phyloP scores from a whole-genome alignment of 129 eudicot species.

The Chrysanthemum lavandulifolium region DNA sequence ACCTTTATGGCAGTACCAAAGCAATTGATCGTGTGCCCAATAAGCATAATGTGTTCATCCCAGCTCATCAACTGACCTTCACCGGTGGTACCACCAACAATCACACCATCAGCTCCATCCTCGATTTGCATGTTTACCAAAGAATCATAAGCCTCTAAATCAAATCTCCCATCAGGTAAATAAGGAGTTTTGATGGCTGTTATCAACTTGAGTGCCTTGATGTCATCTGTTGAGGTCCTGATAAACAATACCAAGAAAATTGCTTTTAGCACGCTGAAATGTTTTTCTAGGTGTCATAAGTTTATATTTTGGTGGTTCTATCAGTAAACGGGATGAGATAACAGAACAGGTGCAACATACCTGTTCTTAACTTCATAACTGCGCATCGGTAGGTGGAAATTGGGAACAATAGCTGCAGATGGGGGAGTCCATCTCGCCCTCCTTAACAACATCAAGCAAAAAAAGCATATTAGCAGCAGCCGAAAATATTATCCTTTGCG shows the following conservation, averaged over 20 bases:
- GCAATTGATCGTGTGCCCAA: conserved; percentile 68
- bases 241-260: too few species aligned
- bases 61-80: conserved; percentile 74
- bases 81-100: conserved; percentile 72
- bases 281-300: too few species aligned
- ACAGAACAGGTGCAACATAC: conserved; percentile 24
- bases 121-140: conserved; percentile 62
- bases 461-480: neutral
- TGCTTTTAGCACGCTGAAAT: too few species aligned
- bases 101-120: conserved; percentile 56
- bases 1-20: conserved; percentile 63
- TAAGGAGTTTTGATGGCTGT: conserved; percentile 73
- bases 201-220: conserved; percentile 50
- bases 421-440: conserved; percentile 53
- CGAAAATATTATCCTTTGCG: neutral
- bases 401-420: conserved; percentile 54
- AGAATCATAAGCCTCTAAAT: conserved; percentile 67
- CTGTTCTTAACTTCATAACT: conserved; percentile 72
- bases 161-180: conserved; percentile 69
- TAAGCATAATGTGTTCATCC: conserved; percentile 81
- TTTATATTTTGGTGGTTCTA: neutral
- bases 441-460: conserved; percentile 26
- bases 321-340: neutral
- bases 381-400: conserved; percentile 74
- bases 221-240: conserved; percentile 62